Percentiles rank a stretch among this genome's conserved stretches.
These are phyloP conservation scores for Pythium sukuiense DNA, from an alignment of 352 stramenopile genomes.

Conservation along the genomic window DNA sequence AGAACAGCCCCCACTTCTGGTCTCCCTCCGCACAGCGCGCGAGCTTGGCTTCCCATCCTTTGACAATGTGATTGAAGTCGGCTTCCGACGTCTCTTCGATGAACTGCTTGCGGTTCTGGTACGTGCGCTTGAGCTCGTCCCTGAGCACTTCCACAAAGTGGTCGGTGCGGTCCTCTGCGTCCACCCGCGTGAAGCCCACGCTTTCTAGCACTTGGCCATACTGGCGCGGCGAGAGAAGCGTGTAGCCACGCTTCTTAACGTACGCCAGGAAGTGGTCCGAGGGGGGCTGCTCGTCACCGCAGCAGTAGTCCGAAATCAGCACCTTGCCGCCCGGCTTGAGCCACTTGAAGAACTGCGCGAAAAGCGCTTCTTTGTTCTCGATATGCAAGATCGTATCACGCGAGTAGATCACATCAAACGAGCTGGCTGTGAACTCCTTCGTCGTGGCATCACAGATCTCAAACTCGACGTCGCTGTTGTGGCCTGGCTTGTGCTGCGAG, in stretches of 20 bases:
- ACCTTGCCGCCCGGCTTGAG: slow-evolving; percentile 62
- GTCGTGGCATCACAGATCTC: slow-evolving; percentile 42
- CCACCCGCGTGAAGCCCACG: slow-evolving; percentile 33
- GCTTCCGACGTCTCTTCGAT: slow-evolving; percentile 37
- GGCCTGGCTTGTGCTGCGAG: slow-evolving; percentile 11
- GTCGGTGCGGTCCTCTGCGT: slow-evolving; percentile 35
- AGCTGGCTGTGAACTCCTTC: slow-evolving; percentile 23
- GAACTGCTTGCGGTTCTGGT: slow-evolving; percentile 33
- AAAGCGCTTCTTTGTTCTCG: slow-evolving; percentile 52
- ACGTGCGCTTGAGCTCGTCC: slow-evolving; percentile 34
- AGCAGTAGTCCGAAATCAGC: slow-evolving; percentile 62
- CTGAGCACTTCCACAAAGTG: slow-evolving; percentile 36
- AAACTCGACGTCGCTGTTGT: slow-evolving; percentile 36
- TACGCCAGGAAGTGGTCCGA: slow-evolving; percentile 39
- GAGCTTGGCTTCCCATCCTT: slow-evolving; percentile 41
- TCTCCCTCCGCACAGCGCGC: slow-evolving; percentile 39
- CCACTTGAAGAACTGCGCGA: slow-evolving; percentile 63
- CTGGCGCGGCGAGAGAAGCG: slow-evolving; percentile 30
- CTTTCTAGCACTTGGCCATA: slow-evolving; percentile 30
- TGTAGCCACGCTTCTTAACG: slow-evolving; percentile 34
- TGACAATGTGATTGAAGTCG: slow-evolving; percentile 39
- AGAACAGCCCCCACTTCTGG: slow-evolving; percentile 46
- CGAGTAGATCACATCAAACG: slow-evolving; percentile 65
- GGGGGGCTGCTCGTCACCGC: slow-evolving; percentile 27
- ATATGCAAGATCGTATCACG: slow-evolving; percentile 78